Evolutionary conservation across 805 yeast species (phyloP), one percentile per base, ranked within the genome.

Genomic region (Barnettozyma sucrosica): DNA sequence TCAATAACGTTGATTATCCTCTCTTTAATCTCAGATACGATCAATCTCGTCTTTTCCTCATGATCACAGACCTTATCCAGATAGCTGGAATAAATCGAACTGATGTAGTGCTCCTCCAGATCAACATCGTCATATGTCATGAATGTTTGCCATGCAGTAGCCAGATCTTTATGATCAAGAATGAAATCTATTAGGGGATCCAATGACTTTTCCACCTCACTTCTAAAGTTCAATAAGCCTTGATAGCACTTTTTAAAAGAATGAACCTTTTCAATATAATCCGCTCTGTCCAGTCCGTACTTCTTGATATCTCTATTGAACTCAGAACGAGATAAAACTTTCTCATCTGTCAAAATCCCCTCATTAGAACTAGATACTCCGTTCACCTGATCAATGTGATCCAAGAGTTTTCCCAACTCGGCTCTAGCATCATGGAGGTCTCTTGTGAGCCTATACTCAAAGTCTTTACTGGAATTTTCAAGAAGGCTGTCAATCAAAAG

Each of bases 1-100:
- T 54, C 54, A 9, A 68, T 42, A 4, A 71, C 69, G 14, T 50
- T 54, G 26, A 67, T 37, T 2, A 69, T 59, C 14, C 56, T 53
- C 9, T 50, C 51, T 38, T 63, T 59, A 11, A 68, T 46, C 11
- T 63, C 63, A 4, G 51, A 45, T 2, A 59, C 46, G 19, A 63
- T 53, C 37, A 66, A 42, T 8, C 60, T 50, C 14, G 67, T 63
- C 4, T 61, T 52, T 14, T 50, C 47, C 36, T 66, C 67, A 33
- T 61, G 66, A 14, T 50, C 54, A 7, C 48, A 38, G 3, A 66
- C 34, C 43, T 60, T 62, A 19, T 62, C 59, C 2, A 55, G 32
- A 48, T 67, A 66, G 7, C 60, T 54, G 1, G 55, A 53, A 43
- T 62, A 61, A 6, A 63, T 61, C 3, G 70, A 60, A 19, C 55